A percentile compares a stretch with the other conserved stretches of the same genome.
Conservation (phyloP, 768 basidiomycete genomes). For the Suillus ampliporus region DNA sequence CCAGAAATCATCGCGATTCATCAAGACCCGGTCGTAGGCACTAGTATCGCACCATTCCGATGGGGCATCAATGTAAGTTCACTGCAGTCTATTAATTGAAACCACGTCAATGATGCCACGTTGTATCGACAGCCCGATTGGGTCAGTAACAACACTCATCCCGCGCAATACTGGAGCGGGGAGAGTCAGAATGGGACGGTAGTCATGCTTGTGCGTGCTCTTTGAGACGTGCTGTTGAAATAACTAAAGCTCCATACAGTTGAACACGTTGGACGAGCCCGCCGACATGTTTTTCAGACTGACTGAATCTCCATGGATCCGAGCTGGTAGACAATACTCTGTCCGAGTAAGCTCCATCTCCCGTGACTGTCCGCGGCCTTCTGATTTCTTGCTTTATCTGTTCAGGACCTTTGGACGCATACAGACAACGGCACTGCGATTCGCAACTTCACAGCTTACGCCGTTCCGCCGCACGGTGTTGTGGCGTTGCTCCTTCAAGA, state of each 20-base stretch:
- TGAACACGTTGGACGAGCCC: constrained; percentile 63
- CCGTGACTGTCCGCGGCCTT: not conserved
- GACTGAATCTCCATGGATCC: constrained; percentile 74
- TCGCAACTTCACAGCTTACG: constrained; percentile 57
- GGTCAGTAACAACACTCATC: constrained; percentile 50
- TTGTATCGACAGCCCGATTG: constrained; percentile 37
- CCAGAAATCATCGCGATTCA: constrained; percentile 70
- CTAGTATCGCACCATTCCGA: constrained; percentile 67
- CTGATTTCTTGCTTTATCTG: constrained; percentile 12
- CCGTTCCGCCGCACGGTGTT: constrained; percentile 72
- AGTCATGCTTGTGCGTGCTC: constrained; percentile 63
- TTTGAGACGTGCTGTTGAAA: not conserved
- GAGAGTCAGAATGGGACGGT: constrained; percentile 67
- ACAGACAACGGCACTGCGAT: constrained; percentile 71
- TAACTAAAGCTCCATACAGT: constrained; percentile 38
- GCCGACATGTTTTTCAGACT: constrained; percentile 65
- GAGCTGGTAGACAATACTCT: constrained; percentile 68
- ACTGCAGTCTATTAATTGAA: not conserved
- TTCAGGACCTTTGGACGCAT: constrained; percentile 74
- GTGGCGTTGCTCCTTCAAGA: constrained; percentile 69
- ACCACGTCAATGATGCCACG: not conserved
- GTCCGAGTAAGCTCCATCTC: constrained; percentile 54
- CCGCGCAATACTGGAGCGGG: constrained; percentile 78
- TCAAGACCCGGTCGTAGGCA: constrained; percentile 67
- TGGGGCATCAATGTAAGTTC: constrained; percentile 68